Evolutionary conservation across 2,329 filamentous ascomycete genomes (phyloP), one percentile per base, ranked within the genome.

Genomic region (Pseudonectria foliicola): DNA sequence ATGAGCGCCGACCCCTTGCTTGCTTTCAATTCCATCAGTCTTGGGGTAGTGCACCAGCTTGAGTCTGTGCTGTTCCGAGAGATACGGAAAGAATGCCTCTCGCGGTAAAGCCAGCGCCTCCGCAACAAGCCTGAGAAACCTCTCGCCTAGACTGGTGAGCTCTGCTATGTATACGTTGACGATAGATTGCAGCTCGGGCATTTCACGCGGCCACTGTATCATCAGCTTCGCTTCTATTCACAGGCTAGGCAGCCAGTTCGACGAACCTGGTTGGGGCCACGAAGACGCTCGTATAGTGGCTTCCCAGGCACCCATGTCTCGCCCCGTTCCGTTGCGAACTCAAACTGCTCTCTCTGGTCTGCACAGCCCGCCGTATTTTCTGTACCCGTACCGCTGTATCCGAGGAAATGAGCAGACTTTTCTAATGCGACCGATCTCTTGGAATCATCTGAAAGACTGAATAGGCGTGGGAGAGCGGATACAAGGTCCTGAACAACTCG

Each of bases 401-500:
- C 76, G 3, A 80, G 57, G 37, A 80, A 77, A 48, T 78, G 75
- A 8, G 75, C 73, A 2, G 71, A 78, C 16, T 75, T 70, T 16
- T 63, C 54, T 13, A 73, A 57, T 0, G 64, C 65, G 8, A 72
- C 50, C 2, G 45, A 45, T 1, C 51, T 48, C 37, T 73, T 75
- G 6, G 54, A 49, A 3, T 47, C 42, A 1, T 46, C 32, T 0
- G 61, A 43, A 2, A 73, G 53, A 2, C 52, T 46, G 41, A 75
- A 75, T 5, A 74, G 56, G 0, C 14, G 26, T 2, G 70, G 69
- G 3, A 74, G 52, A 7, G 54, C 49, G 7, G 51, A 37, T 2
- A 63, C 54, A 7, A 75, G 51, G n/a, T 56, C 53, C 3, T 53
- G 39, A 13, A 67, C 61, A 3, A 49, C 55, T 1, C 38, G 8